Conservation (phyloP, 495 filamentous ascomycete genomes). For the Penicillium goetzii region DNA sequence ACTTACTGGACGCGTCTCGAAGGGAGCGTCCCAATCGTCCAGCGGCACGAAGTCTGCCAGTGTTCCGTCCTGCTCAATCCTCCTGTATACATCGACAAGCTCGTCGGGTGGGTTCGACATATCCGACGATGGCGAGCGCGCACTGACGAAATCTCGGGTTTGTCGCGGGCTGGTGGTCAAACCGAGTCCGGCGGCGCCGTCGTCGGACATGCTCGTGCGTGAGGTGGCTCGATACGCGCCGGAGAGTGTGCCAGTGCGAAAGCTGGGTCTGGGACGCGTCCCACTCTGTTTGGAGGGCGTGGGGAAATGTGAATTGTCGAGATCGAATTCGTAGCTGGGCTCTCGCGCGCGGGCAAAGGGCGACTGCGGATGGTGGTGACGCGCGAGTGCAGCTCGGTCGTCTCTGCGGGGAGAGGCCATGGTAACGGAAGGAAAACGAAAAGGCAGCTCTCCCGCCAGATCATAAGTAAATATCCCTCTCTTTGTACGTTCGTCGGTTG, state of each 20-base stretch:
- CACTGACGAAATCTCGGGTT: constrained; percentile 13
- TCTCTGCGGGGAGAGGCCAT: constrained; percentile 26
- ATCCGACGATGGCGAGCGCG: constrained; percentile 28
- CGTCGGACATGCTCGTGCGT: constrained; percentile 29
- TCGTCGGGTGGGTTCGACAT: constrained; percentile 50
- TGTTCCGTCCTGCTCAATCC: constrained; percentile 49
- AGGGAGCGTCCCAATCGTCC: constrained; percentile 31
- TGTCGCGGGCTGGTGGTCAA: constrained; percentile 29
- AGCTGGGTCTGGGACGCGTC: constrained; percentile 34
- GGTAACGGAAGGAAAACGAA: constrained; percentile 7
- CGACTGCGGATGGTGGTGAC: constrained; percentile 36
- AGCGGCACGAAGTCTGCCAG: constrained; percentile 41
- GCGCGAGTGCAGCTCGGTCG: constrained; percentile 30
- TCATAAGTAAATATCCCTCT: constrained; percentile 2
- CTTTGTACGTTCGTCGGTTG: neutral
- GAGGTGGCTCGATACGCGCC: constrained; percentile 42
- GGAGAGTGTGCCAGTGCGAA: constrained; percentile 44
- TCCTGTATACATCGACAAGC: constrained; percentile 47
- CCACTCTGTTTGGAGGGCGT: constrained; percentile 37
- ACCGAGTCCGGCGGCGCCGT: constrained; percentile 23
- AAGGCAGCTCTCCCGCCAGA: neutral
- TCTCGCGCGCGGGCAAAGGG: constrained; percentile 43
- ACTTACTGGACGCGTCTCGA: constrained; percentile 18
- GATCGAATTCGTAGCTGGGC: constrained; percentile 32
- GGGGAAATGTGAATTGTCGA: constrained; percentile 36